These are phyloP conservation scores for Myriosclerotinia duriaeana DNA, from an alignment of 2,329 filamentous ascomycete genomes.

Conservation along the genomic window DNA sequence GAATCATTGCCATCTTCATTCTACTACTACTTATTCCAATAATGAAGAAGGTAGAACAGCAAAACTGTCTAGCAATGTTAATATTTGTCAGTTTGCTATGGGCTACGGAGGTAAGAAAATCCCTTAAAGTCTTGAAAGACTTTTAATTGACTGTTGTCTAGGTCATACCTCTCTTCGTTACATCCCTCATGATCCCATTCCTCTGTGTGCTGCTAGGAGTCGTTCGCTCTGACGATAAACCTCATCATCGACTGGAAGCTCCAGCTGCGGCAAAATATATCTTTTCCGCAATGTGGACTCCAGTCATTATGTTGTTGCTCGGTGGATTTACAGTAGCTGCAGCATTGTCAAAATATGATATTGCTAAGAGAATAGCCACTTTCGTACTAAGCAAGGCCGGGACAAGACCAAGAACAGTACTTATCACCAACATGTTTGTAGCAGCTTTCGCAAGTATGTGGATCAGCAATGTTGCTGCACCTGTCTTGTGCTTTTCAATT, in stretches of 20 bases:
- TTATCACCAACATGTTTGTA: constrained; percentile 98
- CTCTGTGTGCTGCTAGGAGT: constrained; percentile 84
- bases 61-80: constrained; percentile 92
- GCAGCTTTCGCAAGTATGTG: constrained; percentile 98
- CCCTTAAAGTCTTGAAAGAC: constrained; percentile 29
- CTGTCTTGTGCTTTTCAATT: constrained; percentile 95
- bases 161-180: constrained; percentile 96
- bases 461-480: constrained; percentile 97
- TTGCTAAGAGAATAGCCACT: constrained; percentile 95
- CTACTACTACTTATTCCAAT: constrained; percentile 74
- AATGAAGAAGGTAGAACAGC: constrained; percentile 83
- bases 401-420: constrained; percentile 81
- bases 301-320: constrained; percentile 95
- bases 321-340: constrained; percentile 96
- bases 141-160: constrained; percentile 42
- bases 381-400: constrained; percentile 96
- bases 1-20: constrained; percentile 71
- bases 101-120: constrained; percentile 78
- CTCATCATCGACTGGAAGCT: constrained; percentile 69
- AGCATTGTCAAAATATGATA: constrained; percentile 93
- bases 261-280: constrained; percentile 80
- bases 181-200: constrained; percentile 90
- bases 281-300: constrained; percentile 97
- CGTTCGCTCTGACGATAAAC: constrained; percentile 72
- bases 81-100: constrained; percentile 91